Conservation (phyloP, 495 filamentous ascomycete genomes). For the Sordaria brevicollis region DNA sequence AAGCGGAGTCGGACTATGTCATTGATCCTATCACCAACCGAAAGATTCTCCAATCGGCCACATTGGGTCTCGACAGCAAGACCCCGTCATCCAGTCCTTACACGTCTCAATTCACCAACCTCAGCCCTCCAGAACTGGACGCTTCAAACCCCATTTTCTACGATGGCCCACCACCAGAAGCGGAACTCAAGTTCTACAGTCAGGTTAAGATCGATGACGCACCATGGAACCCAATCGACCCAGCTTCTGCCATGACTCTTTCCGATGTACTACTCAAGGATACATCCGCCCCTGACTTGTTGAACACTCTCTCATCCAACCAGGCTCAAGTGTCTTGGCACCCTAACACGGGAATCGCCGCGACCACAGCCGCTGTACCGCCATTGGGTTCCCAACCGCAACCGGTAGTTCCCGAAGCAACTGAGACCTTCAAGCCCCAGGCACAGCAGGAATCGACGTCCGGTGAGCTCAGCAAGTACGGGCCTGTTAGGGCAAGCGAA, state of each 20-base stretch:
- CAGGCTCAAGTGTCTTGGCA: constrained; percentile 17
- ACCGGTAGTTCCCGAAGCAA: not conserved
- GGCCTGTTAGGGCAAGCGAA: constrained; percentile 4
- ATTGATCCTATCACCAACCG: constrained; percentile 56
- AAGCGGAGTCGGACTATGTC: constrained; percentile 25
- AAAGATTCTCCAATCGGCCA: constrained; percentile 30
- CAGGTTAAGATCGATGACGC: constrained; percentile 21
- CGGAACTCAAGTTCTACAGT: constrained; percentile 29
- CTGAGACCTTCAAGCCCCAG: not conserved
- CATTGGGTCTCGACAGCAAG: constrained; percentile 15
- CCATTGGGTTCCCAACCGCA: not conserved
- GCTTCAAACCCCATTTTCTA: constrained; percentile 16
- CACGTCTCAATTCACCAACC: constrained; percentile 24
- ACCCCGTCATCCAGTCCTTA: constrained; percentile 27
- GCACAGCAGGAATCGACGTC: not conserved
- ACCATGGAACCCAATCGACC: constrained; percentile 4
- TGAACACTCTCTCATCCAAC: constrained; percentile 6
- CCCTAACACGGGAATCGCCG: constrained; percentile 5
- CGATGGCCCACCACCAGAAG: constrained; percentile 23
- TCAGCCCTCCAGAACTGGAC: constrained; percentile 10
- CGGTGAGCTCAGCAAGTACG: constrained; percentile 5
- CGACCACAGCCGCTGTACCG: not conserved
- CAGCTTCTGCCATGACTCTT: not conserved
- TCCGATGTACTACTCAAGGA: constrained; percentile 9
- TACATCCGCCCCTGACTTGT: not conserved